Conservation (phyloP, 768 basidiomycete genomes). For the Fomitopsis serialis region DNA sequence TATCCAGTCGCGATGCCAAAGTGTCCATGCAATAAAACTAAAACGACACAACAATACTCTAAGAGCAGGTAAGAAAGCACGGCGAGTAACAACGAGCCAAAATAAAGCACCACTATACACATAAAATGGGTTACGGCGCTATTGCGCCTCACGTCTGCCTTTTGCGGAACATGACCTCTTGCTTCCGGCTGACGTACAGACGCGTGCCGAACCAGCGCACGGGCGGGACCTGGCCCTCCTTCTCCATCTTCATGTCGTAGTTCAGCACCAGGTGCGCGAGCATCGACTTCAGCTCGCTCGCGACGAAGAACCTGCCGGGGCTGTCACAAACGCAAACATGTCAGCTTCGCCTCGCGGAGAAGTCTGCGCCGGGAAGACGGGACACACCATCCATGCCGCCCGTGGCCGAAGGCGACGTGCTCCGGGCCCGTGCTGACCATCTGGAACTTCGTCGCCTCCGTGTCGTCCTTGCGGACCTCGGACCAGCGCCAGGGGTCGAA, state of each 20-base stretch:
- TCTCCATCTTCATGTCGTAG: conserved; percentile 30
- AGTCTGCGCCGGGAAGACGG: neutral
- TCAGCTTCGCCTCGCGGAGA: neutral
- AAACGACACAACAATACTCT: too few relatives aligned
- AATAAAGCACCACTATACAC: too few relatives aligned
- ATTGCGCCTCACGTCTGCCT: conserved; percentile 3
- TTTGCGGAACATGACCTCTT: conserved; percentile 18
- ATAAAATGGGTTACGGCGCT: neutral
- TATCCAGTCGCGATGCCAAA: too few relatives aligned
- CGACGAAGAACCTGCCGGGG: conserved; percentile 39
- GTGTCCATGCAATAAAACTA: too few relatives aligned
- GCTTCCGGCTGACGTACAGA: neutral
- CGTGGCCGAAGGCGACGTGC: conserved; percentile 26
- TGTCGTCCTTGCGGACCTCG: conserved; percentile 18
- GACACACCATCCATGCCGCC: conserved; percentile 20
- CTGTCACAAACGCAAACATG: conserved; percentile 1
- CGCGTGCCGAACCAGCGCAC: neutral
- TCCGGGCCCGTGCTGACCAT: conserved; percentile 21
- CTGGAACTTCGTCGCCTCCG: conserved; percentile 17
- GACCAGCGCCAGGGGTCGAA: conserved; percentile 41
- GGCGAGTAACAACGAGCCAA: too few relatives aligned
- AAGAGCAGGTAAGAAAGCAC: too few relatives aligned
- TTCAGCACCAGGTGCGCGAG: conserved; percentile 25
- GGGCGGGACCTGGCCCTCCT: conserved; percentile 7
- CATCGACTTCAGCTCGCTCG: conserved; percentile 31